Evolutionary conservation across 2,329 filamentous ascomycete species (phyloP), one percentile per base, ranked within the genome.

Genomic region (Lizonia empirigonia): DNA sequence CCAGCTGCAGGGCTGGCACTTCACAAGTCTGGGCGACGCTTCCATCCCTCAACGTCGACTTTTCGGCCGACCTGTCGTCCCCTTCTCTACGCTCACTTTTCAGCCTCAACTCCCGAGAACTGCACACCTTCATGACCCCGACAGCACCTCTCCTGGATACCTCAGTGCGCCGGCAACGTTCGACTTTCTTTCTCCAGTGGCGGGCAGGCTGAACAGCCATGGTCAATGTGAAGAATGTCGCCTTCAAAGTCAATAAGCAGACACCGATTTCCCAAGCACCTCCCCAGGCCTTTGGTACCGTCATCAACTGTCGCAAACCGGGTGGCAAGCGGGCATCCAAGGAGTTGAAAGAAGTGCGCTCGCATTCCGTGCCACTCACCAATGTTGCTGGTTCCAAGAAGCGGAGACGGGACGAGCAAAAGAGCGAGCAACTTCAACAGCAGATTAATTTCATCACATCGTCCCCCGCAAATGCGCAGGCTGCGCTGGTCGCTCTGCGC

Each of bases 211-310:
- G 66, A 66, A 61, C 56, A 64, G 67, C 60, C 59, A 72, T 72
- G 70, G 69, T 72, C 53, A 71, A 72, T 64, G 64, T 67, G 22
- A 72, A 70, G 59, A 64, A 69, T 57, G 68, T 69, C 61, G 64
- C 67, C 50, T 72, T 72, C 63, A 71, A 65, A 61, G 70, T 72
- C 67, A 65, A 70, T 58, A 69, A 70, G 57, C 70, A 72, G 62
- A 62, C 63, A 24, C 67, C 69, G 9, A 57, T 60, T 26, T 56
- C 53, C 37, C 65, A 62, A 26, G 55, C 61, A 13, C 62, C 64
- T 7, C 61, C 64, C 12, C 67, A 64, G 32, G 65, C 70, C 30
- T 70, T 64, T 54, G 64, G 62, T 34, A 67, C 67, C 2, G 65
- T 72, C 7, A 68, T 72, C 50, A 71, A 72, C 56, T 72, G 66